These are phyloP conservation scores for Oryza glaberrima DNA, from an alignment of 176 grass and related monocot species.

Conservation along the genomic window DNA sequence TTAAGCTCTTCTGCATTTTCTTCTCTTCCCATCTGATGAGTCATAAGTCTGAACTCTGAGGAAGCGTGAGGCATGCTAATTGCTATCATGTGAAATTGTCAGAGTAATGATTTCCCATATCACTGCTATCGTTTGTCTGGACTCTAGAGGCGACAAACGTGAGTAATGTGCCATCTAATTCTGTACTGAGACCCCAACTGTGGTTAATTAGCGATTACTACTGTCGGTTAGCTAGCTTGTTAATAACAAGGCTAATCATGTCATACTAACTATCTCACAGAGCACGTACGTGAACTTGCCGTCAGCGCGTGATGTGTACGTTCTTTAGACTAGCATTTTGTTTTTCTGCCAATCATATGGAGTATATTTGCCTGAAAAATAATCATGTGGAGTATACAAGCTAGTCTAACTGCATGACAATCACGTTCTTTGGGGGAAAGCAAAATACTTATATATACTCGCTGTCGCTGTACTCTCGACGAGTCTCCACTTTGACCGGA, in stretches of 20 bases:
- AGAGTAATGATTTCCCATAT: too few species aligned
- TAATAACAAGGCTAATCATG: background rate
- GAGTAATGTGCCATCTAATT: background rate
- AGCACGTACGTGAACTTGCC: too few species aligned
- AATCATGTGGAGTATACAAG: background rate
- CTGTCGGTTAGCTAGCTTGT: background rate
- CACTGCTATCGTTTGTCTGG: too few species aligned
- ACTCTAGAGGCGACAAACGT: too few species aligned
- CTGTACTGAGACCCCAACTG: background rate
- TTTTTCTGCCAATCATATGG: background rate
- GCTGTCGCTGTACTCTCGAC: background rate
- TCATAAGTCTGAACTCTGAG: background rate
- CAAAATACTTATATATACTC: slow-evolving; percentile 28
- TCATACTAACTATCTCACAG: background rate
- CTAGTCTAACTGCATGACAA: slow-evolving; percentile 1
- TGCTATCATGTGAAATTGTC: background rate
- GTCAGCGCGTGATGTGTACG: too few species aligned
- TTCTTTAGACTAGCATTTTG: too few species aligned
- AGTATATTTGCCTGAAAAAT: background rate
- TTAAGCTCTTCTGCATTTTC: background rate
- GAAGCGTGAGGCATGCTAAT: background rate
- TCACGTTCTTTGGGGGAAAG: slow-evolving; percentile 38
- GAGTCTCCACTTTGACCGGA: background rate
- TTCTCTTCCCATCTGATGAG: background rate
- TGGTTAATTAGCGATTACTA: background rate